A percentile compares a stretch with the other conserved stretches of the same genome.
Evolutionary conservation across 306 rosid species (phyloP).

Genomic region (Pyrus betulifolia): DNA sequence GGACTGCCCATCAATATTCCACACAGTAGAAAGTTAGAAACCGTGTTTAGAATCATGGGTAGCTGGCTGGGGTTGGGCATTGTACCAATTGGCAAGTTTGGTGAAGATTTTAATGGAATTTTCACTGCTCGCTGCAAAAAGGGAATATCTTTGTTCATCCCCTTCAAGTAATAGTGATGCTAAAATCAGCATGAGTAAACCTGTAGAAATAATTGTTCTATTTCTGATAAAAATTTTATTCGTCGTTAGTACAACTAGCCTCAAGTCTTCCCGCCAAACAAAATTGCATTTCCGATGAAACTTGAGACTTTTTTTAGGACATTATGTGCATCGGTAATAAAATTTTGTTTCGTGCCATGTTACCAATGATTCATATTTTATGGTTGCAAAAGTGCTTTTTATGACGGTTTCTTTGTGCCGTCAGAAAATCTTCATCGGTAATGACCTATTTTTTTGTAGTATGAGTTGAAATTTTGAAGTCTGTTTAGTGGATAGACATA

Average conservation of each 20-base stretch:
- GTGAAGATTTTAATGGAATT: background rate
- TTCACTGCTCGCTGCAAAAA: too few relatives aligned
- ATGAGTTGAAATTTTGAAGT: too few relatives aligned
- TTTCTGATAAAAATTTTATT: accelerated
- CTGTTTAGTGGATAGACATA: too few relatives aligned
- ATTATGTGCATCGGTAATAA: background rate
- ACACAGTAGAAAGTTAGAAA: background rate
- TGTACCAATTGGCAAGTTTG: background rate
- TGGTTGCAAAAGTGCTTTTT: background rate
- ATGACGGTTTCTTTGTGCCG: background rate
- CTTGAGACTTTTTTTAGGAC: background rate
- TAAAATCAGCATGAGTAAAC: too few relatives aligned
- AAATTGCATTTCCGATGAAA: background rate
- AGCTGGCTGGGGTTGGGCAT: background rate
- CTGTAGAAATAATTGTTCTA: accelerated
- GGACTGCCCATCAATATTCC: background rate
- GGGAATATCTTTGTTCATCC: too few relatives aligned
- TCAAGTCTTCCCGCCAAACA: background rate
- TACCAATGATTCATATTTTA: background rate
- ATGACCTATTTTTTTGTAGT: background rate
- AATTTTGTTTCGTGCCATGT: background rate
- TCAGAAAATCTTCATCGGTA: background rate
- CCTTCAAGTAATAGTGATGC: too few relatives aligned
- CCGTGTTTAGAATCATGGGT: background rate
- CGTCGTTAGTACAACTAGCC: background rate